phyloP scores from a whole-genome alignment of 768 basidiomycete genomes.

The Terana coerulea region DNA sequence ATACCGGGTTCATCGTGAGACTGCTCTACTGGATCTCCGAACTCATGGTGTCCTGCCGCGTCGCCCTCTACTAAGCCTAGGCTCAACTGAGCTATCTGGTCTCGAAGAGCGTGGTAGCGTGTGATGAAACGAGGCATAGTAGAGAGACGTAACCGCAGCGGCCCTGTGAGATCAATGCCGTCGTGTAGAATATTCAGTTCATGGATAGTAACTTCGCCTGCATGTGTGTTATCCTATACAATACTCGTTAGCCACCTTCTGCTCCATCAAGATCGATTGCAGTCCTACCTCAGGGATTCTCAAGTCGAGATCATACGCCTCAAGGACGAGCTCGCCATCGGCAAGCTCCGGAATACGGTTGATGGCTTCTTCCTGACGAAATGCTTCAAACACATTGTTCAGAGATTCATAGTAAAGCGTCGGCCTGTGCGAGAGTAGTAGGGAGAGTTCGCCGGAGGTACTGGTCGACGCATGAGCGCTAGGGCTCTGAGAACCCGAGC shows the following conservation, averaged over 20 bases:
- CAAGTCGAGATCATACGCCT: conserved; percentile 68
- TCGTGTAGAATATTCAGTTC: conserved; percentile 71
- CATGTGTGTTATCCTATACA: conserved; percentile 62
- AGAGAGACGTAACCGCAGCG: conserved; percentile 56
- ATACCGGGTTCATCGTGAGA: conserved; percentile 13
- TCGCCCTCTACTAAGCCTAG: too few species aligned
- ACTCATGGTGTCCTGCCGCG: too few species aligned
- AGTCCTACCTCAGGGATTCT: conserved; percentile 58
- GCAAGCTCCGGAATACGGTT: conserved; percentile 41
- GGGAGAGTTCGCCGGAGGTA: conserved; percentile 7
- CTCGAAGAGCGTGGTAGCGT: conserved; percentile 62
- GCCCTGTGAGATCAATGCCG: conserved; percentile 56
- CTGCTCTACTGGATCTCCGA: too few species aligned
- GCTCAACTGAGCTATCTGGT: conserved; percentile 43
- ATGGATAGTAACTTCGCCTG: conserved; percentile 66
- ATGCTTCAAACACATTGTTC: conserved; percentile 62
- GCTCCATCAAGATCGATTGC: neutral
- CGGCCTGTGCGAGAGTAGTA: conserved; percentile 60
- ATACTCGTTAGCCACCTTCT: neutral
- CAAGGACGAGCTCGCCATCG: conserved; percentile 62
- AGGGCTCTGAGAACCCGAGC: conserved; percentile 15
- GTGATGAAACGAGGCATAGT: conserved; percentile 58
- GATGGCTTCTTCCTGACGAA: conserved; percentile 60
- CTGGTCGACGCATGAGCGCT: conserved; percentile 9
- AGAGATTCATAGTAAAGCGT: conserved; percentile 78